Conservation (phyloP, 805 yeast genomes). For the Kockiozyma suomiensis region DNA sequence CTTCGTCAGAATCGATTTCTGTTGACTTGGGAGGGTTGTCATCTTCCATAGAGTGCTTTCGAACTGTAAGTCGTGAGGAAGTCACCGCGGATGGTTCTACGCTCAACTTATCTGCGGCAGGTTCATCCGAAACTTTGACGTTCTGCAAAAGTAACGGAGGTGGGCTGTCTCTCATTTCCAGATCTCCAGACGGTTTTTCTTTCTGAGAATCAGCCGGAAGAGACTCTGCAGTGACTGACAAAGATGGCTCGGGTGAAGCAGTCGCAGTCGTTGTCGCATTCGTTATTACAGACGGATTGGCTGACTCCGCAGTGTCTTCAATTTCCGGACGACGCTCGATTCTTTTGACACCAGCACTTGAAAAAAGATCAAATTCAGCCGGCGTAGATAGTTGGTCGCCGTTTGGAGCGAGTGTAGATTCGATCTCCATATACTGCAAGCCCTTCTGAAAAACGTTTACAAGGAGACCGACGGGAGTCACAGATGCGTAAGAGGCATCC, state of each 20-base stretch:
- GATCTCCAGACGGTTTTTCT: neutral
- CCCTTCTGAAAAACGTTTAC: constrained; percentile 87
- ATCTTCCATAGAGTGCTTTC: neutral
- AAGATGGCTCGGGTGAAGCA: neutral
- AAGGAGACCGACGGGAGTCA: constrained; percentile 75
- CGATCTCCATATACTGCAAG: constrained; percentile 71
- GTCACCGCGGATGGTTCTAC: neutral
- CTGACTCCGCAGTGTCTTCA: neutral
- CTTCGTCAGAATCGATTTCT: neutral
- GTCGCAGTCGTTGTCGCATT: neutral
- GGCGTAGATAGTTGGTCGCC: constrained; percentile 12
- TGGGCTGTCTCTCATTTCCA: constrained; percentile 1
- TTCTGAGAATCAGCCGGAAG: neutral
- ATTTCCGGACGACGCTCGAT: neutral
- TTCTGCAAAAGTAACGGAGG: neutral
- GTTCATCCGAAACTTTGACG: neutral
- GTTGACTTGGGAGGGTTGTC: neutral
- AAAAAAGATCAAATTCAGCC: constrained; percentile 17
- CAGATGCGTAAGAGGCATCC: constrained; percentile 53
- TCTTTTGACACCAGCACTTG: neutral
- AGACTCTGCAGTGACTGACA: neutral
- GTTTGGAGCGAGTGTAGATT: constrained; percentile 46
- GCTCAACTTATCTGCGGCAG: no score
- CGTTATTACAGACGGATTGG: neutral
- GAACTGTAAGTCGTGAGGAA: neutral